Conservation (phyloP, 345 rosid genomes). For the Acer saccharum region DNA sequence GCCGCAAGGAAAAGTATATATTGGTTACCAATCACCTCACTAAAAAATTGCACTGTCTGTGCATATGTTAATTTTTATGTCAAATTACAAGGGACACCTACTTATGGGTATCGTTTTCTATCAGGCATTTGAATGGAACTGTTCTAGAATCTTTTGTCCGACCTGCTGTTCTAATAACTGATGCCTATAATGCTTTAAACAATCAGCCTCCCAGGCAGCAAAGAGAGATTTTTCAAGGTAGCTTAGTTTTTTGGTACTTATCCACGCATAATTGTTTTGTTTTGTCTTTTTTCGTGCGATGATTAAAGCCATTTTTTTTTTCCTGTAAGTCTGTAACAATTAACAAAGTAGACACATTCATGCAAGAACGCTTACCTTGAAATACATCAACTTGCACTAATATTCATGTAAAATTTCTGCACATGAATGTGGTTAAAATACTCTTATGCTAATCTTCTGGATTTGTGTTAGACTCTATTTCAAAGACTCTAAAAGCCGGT, state of each 20-base stretch:
- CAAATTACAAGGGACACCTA: conserved; percentile 1
- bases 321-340: background rate
- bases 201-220: conserved; percentile 78
- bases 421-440: conserved; percentile 14
- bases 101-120: conserved; percentile 21
- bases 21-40: conserved; percentile 21
- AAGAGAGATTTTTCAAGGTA: conserved; percentile 63
- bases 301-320: background rate
- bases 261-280: background rate
- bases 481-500: conserved; percentile 74
- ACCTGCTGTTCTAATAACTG: conserved; percentile 95
- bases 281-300: background rate
- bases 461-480: conserved; percentile 47
- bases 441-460: conserved; percentile 5
- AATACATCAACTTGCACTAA: conserved; percentile 8
- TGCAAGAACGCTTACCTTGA: background rate
- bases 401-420: conserved; percentile 15
- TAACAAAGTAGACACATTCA: background rate
- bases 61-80: background rate
- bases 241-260: conserved; percentile 36
- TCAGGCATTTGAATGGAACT: conserved; percentile 98
- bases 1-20: conserved; percentile 85
- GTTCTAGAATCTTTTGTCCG: conserved; percentile 86
- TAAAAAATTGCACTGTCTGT: conserved; percentile 4
- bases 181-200: conserved; percentile 89